phyloP scores from a whole-genome alignment of 179 eudicot species.

The Nepenthes alata region DNA sequence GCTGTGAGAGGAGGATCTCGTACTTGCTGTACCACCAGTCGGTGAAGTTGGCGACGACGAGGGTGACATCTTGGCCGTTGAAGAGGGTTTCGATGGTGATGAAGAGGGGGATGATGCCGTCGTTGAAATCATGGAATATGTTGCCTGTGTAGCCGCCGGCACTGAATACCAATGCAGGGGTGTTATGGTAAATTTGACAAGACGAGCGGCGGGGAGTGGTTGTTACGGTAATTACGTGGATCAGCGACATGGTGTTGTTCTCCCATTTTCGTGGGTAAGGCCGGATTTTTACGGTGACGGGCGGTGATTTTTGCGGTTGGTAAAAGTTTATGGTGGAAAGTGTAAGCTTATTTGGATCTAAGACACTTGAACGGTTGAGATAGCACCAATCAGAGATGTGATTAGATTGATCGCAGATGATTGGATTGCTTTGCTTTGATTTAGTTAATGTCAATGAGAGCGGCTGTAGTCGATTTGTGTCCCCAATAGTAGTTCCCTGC shows the following conservation, averaged over 20 bases:
- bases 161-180: conserved; percentile 51
- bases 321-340: conserved; percentile 12
- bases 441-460: too few relatives aligned
- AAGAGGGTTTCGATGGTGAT: conserved; percentile 35
- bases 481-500: too few relatives aligned
- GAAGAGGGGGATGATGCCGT: conserved; percentile 58
- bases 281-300: conserved; percentile 27
- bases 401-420: conserved; percentile 40
- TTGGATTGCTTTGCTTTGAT: background rate
- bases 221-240: conserved; percentile 32
- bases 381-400: conserved; percentile 36
- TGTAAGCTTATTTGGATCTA: conserved; percentile 29
- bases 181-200: conserved; percentile 31
- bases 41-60: conserved; percentile 36
- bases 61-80: conserved; percentile 25
- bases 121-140: conserved; percentile 51
- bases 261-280: conserved; percentile 61
- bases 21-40: conserved; percentile 68
- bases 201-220: conserved; percentile 15
- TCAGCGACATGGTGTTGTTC: conserved; percentile 26
- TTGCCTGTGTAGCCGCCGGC: conserved; percentile 52
- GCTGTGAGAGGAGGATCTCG: conserved; percentile 31
- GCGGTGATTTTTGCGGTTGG: conserved; percentile 1
- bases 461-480: too few relatives aligned
- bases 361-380: conserved; percentile 24